Percentiles rank a stretch among this genome's conserved stretches.
phyloP scores from a whole-genome alignment of 495 filamentous ascomycete genomes.

The Penicillium longicatenatum region DNA sequence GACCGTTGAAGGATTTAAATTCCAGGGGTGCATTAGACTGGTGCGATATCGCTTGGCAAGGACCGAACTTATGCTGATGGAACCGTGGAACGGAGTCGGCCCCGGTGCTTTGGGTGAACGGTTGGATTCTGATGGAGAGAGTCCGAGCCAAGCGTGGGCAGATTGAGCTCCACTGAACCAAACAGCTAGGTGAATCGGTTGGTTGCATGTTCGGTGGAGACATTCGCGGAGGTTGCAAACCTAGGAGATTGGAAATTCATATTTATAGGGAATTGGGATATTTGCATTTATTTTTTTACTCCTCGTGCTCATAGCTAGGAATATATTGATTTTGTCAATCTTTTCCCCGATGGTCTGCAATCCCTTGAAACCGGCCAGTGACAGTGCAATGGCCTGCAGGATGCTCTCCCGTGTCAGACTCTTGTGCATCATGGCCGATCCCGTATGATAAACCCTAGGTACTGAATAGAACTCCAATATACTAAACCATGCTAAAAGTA shows the following conservation, averaged over 20 bases:
- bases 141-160: conserved; percentile 1
- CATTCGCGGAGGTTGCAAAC: conserved; percentile 8
- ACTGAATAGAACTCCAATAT: too few relatives aligned
- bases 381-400: conserved; percentile 22
- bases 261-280: not conserved
- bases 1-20: not conserved
- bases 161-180: conserved; percentile 20
- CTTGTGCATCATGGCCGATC: conserved; percentile 15
- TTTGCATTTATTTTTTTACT: not conserved
- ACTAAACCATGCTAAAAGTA: too few relatives aligned
- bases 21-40: conserved; percentile 4
- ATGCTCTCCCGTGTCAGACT: conserved; percentile 17
- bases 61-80: not conserved
- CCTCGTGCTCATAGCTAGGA: not conserved
- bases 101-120: conserved; percentile 2
- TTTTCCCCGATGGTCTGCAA: not conserved
- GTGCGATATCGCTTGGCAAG: conserved; percentile 2
- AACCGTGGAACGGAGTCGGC: conserved; percentile 3
- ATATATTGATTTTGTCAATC: not conserved
- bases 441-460: not conserved
- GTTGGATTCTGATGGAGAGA: conserved; percentile 9
- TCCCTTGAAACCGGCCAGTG: conserved; percentile 5
- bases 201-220: conserved; percentile 12
- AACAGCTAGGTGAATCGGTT: conserved; percentile 7
- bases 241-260: not conserved